A percentile compares a stretch with the other conserved stretches of the same genome.
phyloP scores from a whole-genome alignment of 345 rosid species.

The Triadica sebifera region DNA sequence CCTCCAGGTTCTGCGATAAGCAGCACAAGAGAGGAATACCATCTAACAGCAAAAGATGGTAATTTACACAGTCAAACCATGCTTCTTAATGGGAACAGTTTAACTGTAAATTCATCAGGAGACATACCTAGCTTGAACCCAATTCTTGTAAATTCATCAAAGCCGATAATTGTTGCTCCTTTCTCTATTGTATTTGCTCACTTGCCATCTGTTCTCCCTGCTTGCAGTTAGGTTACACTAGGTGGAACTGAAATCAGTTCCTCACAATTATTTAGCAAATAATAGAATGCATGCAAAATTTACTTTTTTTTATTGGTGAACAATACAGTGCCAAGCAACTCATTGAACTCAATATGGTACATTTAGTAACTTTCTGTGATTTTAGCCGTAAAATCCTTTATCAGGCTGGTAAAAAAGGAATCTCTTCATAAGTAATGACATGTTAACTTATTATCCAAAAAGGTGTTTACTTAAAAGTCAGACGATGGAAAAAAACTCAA shows the following conservation, averaged over 20 bases:
- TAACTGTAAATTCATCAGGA: constrained; percentile 56
- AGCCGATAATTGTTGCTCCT: constrained; percentile 58
- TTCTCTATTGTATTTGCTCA: constrained; percentile 68
- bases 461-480: too few relatives aligned
- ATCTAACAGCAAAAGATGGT: constrained; percentile 70
- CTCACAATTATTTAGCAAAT: constrained; percentile 6
- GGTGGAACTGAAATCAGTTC: constrained; percentile 21
- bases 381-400: too few relatives aligned
- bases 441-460: too few relatives aligned
- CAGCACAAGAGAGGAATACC: constrained; percentile 74
- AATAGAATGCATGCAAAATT: constrained; percentile 13
- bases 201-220: constrained; percentile 49
- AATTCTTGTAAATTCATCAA: constrained; percentile 36
- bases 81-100: constrained; percentile 72
- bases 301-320: constrained; percentile 6
- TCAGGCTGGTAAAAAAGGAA: too few relatives aligned
- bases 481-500: too few relatives aligned
- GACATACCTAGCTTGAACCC: constrained; percentile 70
- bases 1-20: constrained; percentile 21
- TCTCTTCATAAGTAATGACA: too few relatives aligned
- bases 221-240: constrained; percentile 38
- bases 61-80: constrained; percentile 73
- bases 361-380: too few relatives aligned
- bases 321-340: neutral
- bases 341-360: too few relatives aligned